These are phyloP conservation scores for Phytopythium kandeliae DNA, from an alignment of 352 stramenopile species.

Conservation along the genomic window DNA sequence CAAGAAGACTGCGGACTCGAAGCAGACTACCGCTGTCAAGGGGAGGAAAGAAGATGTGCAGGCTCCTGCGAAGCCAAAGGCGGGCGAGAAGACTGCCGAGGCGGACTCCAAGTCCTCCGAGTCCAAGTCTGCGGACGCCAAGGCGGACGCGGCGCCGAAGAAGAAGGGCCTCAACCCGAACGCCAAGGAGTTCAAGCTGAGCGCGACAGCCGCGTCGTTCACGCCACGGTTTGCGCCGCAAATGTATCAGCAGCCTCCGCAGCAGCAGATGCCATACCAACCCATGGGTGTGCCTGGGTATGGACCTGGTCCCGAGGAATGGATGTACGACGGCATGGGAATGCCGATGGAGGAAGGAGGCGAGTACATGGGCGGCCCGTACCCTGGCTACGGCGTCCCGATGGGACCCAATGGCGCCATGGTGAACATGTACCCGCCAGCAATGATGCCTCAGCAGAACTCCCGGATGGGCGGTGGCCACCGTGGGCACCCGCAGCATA, in stretches of 20 bases:
- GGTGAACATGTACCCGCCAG: conserved; percentile 52
- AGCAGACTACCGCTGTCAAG: neutral
- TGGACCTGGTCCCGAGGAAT: conserved; percentile 55
- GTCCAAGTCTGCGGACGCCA: conserved; percentile 13
- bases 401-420: conserved; percentile 28
- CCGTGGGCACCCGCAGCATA: conserved; percentile 53
- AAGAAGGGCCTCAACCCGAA: conserved; percentile 83
- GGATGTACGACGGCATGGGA: conserved; percentile 58
- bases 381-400: conserved; percentile 63
- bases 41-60: neutral
- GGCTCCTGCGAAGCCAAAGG: conserved; percentile 2
- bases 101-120: neutral
- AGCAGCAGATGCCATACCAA: conserved; percentile 31
- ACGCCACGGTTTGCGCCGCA: conserved; percentile 50
- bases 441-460: conserved; percentile 64
- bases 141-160: conserved; percentile 14
- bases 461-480: conserved; percentile 32
- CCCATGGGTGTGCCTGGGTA: conserved; percentile 37
- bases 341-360: conserved; percentile 40
- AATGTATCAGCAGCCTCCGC: conserved; percentile 20
- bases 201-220: conserved; percentile 50
- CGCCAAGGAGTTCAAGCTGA: conserved; percentile 86
- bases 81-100: conserved; percentile 2
- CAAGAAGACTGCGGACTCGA: conserved; percentile 4
- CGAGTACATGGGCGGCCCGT: conserved; percentile 44